These are phyloP conservation scores for Arthrobotrys megalospora DNA, from an alignment of 2,329 filamentous ascomycete species.

Conservation along the genomic window DNA sequence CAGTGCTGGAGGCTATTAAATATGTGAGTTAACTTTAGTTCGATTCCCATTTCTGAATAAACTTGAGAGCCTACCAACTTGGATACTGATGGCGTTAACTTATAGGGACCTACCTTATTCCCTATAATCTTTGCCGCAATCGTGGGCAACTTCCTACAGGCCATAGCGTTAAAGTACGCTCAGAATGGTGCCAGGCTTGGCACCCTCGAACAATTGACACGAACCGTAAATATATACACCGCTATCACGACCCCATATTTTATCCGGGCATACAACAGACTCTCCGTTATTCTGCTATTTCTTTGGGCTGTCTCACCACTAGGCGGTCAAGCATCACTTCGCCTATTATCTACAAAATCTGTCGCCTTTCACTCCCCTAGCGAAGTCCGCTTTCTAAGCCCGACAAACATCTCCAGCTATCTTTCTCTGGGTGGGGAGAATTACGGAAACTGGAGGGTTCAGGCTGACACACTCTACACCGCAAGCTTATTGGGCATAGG, in stretches of 20 bases:
- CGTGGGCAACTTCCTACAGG: not conserved
- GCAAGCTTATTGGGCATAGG: constrained; percentile 13
- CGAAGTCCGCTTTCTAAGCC: constrained; percentile 1
- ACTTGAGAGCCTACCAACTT: not conserved
- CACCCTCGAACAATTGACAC: constrained; percentile 12
- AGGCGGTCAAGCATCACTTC: constrained; percentile 20
- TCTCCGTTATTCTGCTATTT: not conserved
- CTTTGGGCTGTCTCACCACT: constrained; percentile 10
- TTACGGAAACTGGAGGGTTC: not conserved
- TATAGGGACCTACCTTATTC: constrained; percentile 19
- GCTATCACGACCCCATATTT: constrained; percentile 14
- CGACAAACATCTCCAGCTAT: constrained; percentile 7
- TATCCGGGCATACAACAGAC: constrained; percentile 7
- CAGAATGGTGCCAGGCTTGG: not conserved
- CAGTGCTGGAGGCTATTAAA: constrained; percentile 7
- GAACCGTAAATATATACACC: not conserved
- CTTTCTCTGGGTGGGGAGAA: not conserved
- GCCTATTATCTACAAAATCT: constrained; percentile 4
- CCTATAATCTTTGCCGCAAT: constrained; percentile 15
- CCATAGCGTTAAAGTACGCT: not conserved
- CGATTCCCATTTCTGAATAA: not conserved
- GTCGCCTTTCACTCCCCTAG: not conserved
- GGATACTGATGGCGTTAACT: not conserved
- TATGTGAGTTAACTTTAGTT: not conserved
- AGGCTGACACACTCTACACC: not conserved